Evolutionary conservation across 2,329 filamentous ascomycete genomes (phyloP), one percentile per base, ranked within the genome.

Genomic region (Pseudogymnoascus sp.): DNA sequence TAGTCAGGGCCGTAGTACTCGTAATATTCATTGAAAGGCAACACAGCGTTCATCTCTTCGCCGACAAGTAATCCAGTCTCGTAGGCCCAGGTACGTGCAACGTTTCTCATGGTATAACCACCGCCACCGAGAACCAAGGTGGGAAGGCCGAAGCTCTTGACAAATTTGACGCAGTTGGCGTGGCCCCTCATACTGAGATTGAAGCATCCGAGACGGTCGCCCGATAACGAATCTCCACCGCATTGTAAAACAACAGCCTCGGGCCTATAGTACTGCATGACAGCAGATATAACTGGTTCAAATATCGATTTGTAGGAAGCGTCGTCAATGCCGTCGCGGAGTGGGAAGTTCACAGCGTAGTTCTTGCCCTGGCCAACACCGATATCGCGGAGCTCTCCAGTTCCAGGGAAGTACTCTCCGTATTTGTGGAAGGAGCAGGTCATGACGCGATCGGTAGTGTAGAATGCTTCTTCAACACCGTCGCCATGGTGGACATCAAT

Each of bases 21-120:
- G 72, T 97, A 97, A 74, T 97, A 97, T 77, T 97, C 93, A 65
- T 96, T 97, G 74, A 91, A 97, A 0, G 93, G 93, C 39, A 97
- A 80, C n/a, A 89, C 86, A 4, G 88, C 81, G 9, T 85, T 81
- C 81, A 97, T 90, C 30, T 90, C 82, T 63, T 92, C 85, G 28
- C 90, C 90, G 18, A 97, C 90, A 7, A 97, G 81, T 62, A 91
- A 82, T 66, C 93, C 93, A 1, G 94, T 99, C 76, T 99, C 94
- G 72, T 93, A 96, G 6, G 92, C 92, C 94, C 94, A 99, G 4
- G 93, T 94, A 58, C 94, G 89, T 16, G 94, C 93, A 9, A 99
- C 94, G 67, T 99, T 99, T 65, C 94, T 88, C 74, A 96, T 95
- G 1, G 94, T 99, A 76, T 99, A 99, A 57, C 94, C 94, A 65